Base-by-base conservation (phyloP, 2,329 filamentous ascomycete species). In the Fusarium secorum region DNA sequence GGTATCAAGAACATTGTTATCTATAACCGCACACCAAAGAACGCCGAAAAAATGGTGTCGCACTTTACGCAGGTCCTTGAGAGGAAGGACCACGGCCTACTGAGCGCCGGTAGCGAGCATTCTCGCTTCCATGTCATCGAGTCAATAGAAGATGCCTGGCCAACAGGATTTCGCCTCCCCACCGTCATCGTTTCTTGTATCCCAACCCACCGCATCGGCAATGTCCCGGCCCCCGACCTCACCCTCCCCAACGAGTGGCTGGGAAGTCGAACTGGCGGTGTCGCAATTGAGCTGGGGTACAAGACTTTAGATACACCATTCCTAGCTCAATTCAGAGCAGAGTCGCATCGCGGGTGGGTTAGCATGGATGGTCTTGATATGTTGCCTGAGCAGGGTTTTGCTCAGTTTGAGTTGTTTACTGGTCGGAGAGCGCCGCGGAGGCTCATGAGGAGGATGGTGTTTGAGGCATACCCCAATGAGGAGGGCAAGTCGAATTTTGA, bases 381-480 rank as follows among this genome's bases (percentile, higher is more conserved):
- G 49, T 80, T 95, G 18, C 91, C 91, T 1, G 93, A 95, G 77
- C 92, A 95, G 77, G 93, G 91, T 0, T 93, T 93, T 79, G 92
- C 92, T 2, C 92, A 95, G 74, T 95, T 95, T 75, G 93, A 95
- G 79, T 80, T 95, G 5, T 93, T 95, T 77, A 94, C 92, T 0
- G 92, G 92, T 1, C 85, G 78, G 11, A 66, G 79, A 52, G 79
- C 80, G 1, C 80, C 80, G 8, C 86, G 92, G 30, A 83, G 88
- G 46, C 79, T 92, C 39, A 95, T 95, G 92, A 86, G 91, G 66
- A 83, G 88, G 44, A 89, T 90, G 73, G 89, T 91, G 17, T 81
- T 86, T 61, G 77, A 78, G 54, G 81, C 84, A 4, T 85, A 85
- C 58, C 80, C 81, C 1, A 80, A 80, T 53, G 82, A 82, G 33